Percentiles rank a stretch among this genome's conserved stretches.
Conservation (phyloP, 768 basidiomycete genomes). For the Lactarius psammicola region DNA sequence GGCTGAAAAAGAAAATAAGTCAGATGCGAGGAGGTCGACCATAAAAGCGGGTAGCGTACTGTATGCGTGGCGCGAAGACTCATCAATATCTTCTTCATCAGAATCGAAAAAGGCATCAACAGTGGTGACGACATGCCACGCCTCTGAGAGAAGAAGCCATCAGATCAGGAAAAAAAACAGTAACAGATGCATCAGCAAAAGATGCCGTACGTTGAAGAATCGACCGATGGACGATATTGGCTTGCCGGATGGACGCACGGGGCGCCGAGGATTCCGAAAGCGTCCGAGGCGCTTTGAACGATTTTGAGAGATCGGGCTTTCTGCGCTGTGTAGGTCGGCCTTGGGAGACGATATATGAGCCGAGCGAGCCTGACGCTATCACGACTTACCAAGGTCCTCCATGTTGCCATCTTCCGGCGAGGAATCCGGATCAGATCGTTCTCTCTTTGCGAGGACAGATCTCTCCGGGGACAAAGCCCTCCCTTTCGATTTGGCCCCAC, state of each 20-base stretch:
- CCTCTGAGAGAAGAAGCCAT: slow-evolving; percentile 45
- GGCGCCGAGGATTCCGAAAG: slow-evolving; percentile 38
- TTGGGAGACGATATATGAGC: not conserved
- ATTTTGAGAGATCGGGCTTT: not conserved
- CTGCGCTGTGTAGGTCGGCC: slow-evolving; percentile 13
- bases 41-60: slow-evolving; percentile 40
- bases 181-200: slow-evolving; percentile 2
- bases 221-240: slow-evolving; percentile 28
- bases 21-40: not conserved
- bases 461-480: slow-evolving; percentile 10
- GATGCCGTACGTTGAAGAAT: slow-evolving; percentile 64
- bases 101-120: slow-evolving; percentile 76
- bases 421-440: slow-evolving; percentile 23
- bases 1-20: slow-evolving; percentile 5
- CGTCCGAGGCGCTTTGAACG: slow-evolving; percentile 2
- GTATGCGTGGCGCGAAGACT: slow-evolving; percentile 63
- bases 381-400: slow-evolving; percentile 8
- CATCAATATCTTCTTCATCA: slow-evolving; percentile 67
- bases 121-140: slow-evolving; percentile 65
- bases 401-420: slow-evolving; percentile 17
- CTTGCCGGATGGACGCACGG: slow-evolving; percentile 39
- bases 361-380: not conserved
- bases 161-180: not conserved
- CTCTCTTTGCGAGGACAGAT: slow-evolving; percentile 21
- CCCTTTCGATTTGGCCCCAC: slow-evolving; percentile 10